Evolutionary conservation across 257 asterid genomes (phyloP).

Genomic region (Solanum bukasovii): DNA sequence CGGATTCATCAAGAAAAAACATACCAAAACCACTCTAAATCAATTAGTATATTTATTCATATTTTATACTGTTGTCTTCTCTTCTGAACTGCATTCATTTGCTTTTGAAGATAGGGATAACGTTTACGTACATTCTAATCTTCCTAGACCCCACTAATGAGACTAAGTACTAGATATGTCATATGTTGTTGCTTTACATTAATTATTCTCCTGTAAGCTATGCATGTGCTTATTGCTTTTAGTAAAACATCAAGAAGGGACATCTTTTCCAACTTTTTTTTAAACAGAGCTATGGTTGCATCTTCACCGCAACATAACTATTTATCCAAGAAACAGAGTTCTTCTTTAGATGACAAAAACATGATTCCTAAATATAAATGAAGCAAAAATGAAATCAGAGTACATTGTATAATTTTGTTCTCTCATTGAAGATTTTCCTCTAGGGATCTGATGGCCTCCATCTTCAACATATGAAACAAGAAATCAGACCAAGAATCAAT

Average conservation of each 20-base stretch:
- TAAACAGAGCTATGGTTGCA: background rate
- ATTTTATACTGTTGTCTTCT: background rate
- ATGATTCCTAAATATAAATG: background rate
- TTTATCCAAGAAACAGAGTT: background rate
- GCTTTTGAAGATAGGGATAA: background rate
- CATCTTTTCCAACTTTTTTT: background rate
- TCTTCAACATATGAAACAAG: constrained; percentile 31
- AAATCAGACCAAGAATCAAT: constrained; percentile 41
- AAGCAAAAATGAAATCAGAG: background rate
- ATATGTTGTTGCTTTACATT: background rate
- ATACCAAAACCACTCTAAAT: background rate
- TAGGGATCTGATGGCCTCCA: constrained; percentile 18
- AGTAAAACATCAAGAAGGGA: background rate
- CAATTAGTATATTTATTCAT: background rate
- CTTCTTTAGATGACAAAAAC: background rate
- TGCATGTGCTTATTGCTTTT: background rate
- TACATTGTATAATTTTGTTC: background rate
- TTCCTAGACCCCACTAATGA: background rate
- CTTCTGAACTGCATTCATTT: background rate
- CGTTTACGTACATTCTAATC: no score
- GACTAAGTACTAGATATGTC: background rate
- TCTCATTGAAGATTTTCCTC: constrained; percentile 5
- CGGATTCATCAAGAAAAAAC: background rate
- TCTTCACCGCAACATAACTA: background rate
- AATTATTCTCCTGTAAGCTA: background rate